A percentile compares a stretch with the other conserved stretches of the same genome.
Evolutionary conservation across 2,329 filamentous ascomycete genomes (phyloP).

Genomic region (Exserohilum turcica): DNA sequence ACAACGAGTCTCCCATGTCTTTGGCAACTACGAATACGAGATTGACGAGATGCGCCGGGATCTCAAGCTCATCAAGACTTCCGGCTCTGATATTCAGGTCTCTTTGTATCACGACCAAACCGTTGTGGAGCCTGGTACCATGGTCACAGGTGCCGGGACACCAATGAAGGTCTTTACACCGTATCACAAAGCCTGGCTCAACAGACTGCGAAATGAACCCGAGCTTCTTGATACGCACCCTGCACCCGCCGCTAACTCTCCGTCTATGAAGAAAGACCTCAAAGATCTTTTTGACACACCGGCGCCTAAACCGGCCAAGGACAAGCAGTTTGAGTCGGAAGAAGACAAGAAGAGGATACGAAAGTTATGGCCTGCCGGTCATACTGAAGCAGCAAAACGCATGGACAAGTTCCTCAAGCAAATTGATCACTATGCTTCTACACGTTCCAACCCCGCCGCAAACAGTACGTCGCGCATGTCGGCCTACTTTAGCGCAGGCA

Average conservation of each 20-base stretch:
- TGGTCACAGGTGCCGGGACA: conserved; percentile 51
- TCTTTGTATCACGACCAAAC: conserved; percentile 57
- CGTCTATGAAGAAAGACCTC: conserved; percentile 33
- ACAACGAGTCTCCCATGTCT: conserved; percentile 54
- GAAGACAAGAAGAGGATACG: conserved; percentile 50
- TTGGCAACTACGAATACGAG: conserved; percentile 56
- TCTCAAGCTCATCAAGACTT: conserved; percentile 49
- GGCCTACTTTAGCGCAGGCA: conserved; percentile 54
- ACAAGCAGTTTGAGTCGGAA: conserved; percentile 49
- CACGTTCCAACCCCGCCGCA: conserved; percentile 51
- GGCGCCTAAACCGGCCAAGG: conserved; percentile 46
- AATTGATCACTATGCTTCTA: conserved; percentile 48
- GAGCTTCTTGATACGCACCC: conserved; percentile 51
- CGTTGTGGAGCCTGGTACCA: conserved; percentile 53
- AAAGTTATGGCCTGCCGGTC: conserved; percentile 54
- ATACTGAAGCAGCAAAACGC: conserved; percentile 50
- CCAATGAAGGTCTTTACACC: conserved; percentile 60
- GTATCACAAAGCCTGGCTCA: conserved; percentile 56
- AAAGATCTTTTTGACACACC: conserved; percentile 39
- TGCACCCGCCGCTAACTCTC: conserved; percentile 49
- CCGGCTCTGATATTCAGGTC: conserved; percentile 47
- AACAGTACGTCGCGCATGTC: conserved; percentile 51
- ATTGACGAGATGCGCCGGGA: conserved; percentile 54
- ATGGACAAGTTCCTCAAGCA: conserved; percentile 51
- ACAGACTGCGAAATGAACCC: conserved; percentile 50